Base-by-base conservation (phyloP, 2,329 filamentous ascomycete genomes). In the Fusarium dimerum region DNA sequence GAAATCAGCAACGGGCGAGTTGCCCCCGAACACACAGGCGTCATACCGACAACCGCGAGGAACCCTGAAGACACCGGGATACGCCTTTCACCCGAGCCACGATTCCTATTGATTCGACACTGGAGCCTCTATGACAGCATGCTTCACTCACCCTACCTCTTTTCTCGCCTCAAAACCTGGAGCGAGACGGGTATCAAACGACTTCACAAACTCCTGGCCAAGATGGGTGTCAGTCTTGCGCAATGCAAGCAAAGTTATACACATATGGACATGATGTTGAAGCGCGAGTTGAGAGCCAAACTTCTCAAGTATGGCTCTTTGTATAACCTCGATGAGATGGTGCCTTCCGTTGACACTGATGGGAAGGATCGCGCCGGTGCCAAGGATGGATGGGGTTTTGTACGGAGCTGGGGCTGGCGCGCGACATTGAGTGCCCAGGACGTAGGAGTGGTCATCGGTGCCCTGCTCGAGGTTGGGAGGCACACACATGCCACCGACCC, bases 61-160 rank as follows among this genome's bases (percentile, higher is more conserved):
- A 94, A 89, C 56, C 91, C 94, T 6, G 93, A 92, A 49, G 94
- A 99, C 71, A 95, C 86, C 10, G 89, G 91, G 46, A 97, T 99
- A 61, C 86, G 92, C 18, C 77, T 99, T 39, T 96, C 92, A 0
- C 94, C 94, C 0, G 94, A 99, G 67, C 95, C 94, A 10, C 88
- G 90, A 40, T 96, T 99, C 62, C 81, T 97, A 26, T 82, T 99
- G 1, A 90, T 97, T 48, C 82, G 94, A 34, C 94, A 99, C 70
- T 99, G 94, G 94, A 96, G 91, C 62, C 78, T 99, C 13, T 97
- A 97, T 71, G 94, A 99, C 67, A 96, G 92, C 70, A 97, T 99
- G 94, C 81, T 97, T 12, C 94, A 99, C 70, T 97, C 92, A 0
- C 92, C 93, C 0, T 97, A 97, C 66, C 83, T 99, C 5, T 93